Percentiles rank a stretch among this genome's conserved stretches.
phyloP scores from a whole-genome alignment of 805 yeast species.

The Lipomyces kockii region DNA sequence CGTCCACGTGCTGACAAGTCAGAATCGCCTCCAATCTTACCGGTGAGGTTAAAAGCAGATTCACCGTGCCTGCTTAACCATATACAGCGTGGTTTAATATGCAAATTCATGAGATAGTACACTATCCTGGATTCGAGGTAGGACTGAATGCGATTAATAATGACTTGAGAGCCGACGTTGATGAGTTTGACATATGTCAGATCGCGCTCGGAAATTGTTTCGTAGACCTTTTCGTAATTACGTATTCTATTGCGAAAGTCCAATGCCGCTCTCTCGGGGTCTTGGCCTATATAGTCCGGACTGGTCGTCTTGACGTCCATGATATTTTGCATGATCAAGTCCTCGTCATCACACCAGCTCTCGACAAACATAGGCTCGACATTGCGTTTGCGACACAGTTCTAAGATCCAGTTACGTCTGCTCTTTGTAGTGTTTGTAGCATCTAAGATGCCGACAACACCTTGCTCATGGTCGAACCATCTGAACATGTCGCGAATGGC shows the following conservation, averaged over 20 bases:
- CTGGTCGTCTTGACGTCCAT: constrained; percentile 84
- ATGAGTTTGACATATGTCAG: constrained; percentile 85
- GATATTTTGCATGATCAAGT: constrained; percentile 76
- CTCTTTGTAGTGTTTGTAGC: constrained; percentile 86
- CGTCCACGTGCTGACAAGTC: constrained; percentile 81
- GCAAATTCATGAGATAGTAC: constrained; percentile 93
- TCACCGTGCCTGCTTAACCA: constrained; percentile 98
- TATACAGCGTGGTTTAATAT: constrained; percentile 86
- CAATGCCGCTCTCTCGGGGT: constrained; percentile 69
- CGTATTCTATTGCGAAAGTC: constrained; percentile 78
- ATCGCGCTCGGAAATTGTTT: constrained; percentile 66
- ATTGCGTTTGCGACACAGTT: constrained; percentile 61
- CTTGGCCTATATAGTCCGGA: constrained; percentile 75
- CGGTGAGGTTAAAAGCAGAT: constrained; percentile 86
- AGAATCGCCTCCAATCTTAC: constrained; percentile 96
- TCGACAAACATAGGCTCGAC: constrained; percentile 93
- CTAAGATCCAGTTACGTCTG: constrained; percentile 67
- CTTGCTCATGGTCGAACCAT: constrained; percentile 81
- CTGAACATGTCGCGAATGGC: constrained; percentile 81
- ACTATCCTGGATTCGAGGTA: constrained; percentile 92
- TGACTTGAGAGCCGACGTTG: constrained; percentile 85
- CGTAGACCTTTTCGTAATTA: constrained; percentile 74
- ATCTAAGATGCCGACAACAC: constrained; percentile 90
- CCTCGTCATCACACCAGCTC: constrained; percentile 85
- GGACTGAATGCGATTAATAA: constrained; percentile 83